A percentile compares a stretch with the other conserved stretches of the same genome.
Evolutionary conservation across 306 rosid genomes (phyloP).

Genomic region (Begonia fuchsioides): DNA sequence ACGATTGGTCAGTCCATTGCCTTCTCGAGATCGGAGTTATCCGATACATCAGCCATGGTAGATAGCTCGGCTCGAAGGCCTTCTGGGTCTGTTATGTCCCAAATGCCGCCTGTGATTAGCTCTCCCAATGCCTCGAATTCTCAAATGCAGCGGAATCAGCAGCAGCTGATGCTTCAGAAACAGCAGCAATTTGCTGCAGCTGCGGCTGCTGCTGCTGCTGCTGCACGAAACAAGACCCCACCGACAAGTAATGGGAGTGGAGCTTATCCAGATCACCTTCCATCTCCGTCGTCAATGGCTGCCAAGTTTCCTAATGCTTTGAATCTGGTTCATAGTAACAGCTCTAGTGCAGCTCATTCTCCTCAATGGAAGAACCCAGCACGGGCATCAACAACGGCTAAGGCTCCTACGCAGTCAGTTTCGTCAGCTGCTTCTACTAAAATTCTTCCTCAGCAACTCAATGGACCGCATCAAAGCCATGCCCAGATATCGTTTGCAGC

Average conservation of each 20-base stretch:
- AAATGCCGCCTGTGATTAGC: conserved; percentile 12
- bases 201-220: conserved; percentile 30
- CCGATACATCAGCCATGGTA: conserved; percentile 48
- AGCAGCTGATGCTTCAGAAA: conserved; percentile 42
- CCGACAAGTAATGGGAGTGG: conserved; percentile 46
- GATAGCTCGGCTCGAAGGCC: conserved; percentile 62
- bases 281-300: conserved; percentile 51
- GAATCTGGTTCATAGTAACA: conserved; percentile 51
- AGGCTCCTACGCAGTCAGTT: conserved; percentile 40
- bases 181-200: conserved; percentile 39
- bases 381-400: conserved; percentile 32
- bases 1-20: conserved; percentile 67
- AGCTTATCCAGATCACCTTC: conserved; percentile 51
- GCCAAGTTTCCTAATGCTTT: conserved; percentile 59
- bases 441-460: conserved; percentile 52
- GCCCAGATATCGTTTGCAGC: conserved; percentile 79
- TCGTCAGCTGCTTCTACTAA: conserved; percentile 50
- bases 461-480: conserved; percentile 51
- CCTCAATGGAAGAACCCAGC: conserved; percentile 79
- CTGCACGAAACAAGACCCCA: conserved; percentile 39
- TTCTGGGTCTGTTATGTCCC: conserved; percentile 41
- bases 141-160: conserved; percentile 50
- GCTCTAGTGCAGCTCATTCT: conserved; percentile 54
- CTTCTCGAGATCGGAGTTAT: conserved; percentile 55
- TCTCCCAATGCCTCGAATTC: conserved; percentile 22